Evolutionary conservation across 768 basidiomycete species (phyloP).

Genomic region (Pluteus cervinus): DNA sequence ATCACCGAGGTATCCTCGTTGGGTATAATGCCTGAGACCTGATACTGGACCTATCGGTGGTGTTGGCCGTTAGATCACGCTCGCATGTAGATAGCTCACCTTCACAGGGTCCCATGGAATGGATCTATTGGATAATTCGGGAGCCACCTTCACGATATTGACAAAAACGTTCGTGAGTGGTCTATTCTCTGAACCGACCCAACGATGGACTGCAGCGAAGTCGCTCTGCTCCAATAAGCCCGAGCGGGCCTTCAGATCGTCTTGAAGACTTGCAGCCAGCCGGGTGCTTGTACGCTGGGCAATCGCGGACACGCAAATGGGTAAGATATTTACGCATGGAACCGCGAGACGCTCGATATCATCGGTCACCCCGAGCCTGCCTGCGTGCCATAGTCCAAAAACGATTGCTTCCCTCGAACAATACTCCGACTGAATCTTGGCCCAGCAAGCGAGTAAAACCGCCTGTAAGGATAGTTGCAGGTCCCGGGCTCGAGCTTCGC

Average conservation of each 20-base stretch:
- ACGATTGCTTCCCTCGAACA: constrained; percentile 21
- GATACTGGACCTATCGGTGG: constrained; percentile 26
- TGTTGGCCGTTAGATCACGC: not conserved
- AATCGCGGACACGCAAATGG: constrained; percentile 23
- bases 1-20: constrained; percentile 9
- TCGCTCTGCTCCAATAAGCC: constrained; percentile 35
- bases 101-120: constrained; percentile 24
- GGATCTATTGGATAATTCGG: constrained; percentile 13
- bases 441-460: constrained; percentile 40
- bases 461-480: constrained; percentile 29
- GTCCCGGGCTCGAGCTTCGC: constrained; percentile 38
- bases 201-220: constrained; percentile 27
- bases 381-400: constrained; percentile 43
- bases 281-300: constrained; percentile 14
- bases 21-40: constrained; percentile 19
- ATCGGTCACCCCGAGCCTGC: constrained; percentile 29
- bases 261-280: constrained; percentile 25
- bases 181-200: constrained; percentile 22
- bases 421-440: constrained; percentile 27
- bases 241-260: constrained; percentile 29
- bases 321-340: constrained; percentile 41
- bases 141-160: constrained; percentile 33
- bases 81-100: constrained; percentile 17
- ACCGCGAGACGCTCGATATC: constrained; percentile 31
- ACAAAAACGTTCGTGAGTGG: constrained; percentile 38